Base-by-base conservation (phyloP, 192 early-diverging fungal genomes). In the Coemansia sp. region DNA sequence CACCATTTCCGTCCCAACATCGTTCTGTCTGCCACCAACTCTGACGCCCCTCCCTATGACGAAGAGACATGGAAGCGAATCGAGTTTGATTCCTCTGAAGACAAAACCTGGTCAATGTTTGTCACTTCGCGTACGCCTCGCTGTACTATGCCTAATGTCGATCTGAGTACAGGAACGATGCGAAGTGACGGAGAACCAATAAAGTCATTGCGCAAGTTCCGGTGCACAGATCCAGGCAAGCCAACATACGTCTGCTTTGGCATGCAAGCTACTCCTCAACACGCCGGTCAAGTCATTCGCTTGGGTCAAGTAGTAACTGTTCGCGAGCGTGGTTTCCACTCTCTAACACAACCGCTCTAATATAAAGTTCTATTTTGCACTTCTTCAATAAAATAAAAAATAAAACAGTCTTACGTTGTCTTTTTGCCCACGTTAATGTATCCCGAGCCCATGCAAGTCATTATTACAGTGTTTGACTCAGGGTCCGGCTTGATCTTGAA, bases 361-460 rank as follows among this genome's bases (percentile, higher is more conserved):
- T 27, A 42, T 11, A 49, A 52, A 52, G 57, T 15, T 61, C 2
- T 43, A 33, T 20, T 7, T 4, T 29, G 13, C 65, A 27, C 22
- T 38, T 61, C 3, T 71, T 20, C 43, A 63, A 29, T 29, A 43
- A 72, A 13, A 38, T 15, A 4, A 13, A 54, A 68, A 3, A 18
- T 4, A 12, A 43, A 44, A 42, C 10, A 9, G 4, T 15, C 43
- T 31, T 66, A 70, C 27, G 87, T 90, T 3, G 89, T 87, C 86
- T 94, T 94, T 86, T 97, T 97, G 82, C 89, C 94, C 47, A 93
- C 89, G 77, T 99, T 99, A 40, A 87, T 88, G 77, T 92, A 97
- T 11, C 96, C 96, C 20, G 90, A 84, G 31, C 97, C 97, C 34
- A 99, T 86, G 76, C 93, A 94, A 3, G 96, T 91, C 85, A 97